A percentile compares a stretch with the other conserved stretches of the same genome.
Evolutionary conservation across 2,329 filamentous ascomycete genomes (phyloP).

Genomic region (Fusarium sp.): DNA sequence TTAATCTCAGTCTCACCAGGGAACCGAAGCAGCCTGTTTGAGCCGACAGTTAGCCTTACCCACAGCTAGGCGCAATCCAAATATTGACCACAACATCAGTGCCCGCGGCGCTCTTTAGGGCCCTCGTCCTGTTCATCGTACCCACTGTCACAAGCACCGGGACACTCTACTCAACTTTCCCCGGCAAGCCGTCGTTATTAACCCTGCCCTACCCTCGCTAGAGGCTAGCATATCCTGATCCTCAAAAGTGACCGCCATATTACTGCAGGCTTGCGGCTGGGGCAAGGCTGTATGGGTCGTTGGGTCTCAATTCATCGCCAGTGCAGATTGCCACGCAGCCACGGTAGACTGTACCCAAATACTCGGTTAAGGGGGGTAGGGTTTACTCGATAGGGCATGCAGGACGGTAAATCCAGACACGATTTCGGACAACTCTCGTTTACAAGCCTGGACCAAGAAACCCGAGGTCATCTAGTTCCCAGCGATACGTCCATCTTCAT

Average conservation of each 20-base stretch:
- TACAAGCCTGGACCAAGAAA: slow-evolving; percentile 31
- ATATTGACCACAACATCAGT: slow-evolving; percentile 26
- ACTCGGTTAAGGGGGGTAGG: slow-evolving; percentile 49
- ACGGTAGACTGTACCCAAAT: slow-evolving; percentile 44
- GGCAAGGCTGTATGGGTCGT: slow-evolving; percentile 32
- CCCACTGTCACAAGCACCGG: slow-evolving; percentile 39
- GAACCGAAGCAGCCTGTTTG: slow-evolving; percentile 43
- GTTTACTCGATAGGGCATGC: slow-evolving; percentile 45
- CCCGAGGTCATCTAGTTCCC: slow-evolving; percentile 21
- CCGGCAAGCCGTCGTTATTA: slow-evolving; percentile 26
- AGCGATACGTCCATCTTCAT: slow-evolving; percentile 13
- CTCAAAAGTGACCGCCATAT: slow-evolving; percentile 36
- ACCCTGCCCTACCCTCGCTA: slow-evolving; percentile 45
- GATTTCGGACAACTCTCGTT: slow-evolving; percentile 40
- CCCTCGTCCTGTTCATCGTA: slow-evolving; percentile 31
- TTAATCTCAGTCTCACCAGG: slow-evolving; percentile 35
- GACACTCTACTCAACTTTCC: slow-evolving; percentile 23
- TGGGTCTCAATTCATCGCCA: slow-evolving; percentile 38
- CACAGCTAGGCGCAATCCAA: slow-evolving; percentile 26
- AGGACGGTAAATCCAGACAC: slow-evolving; percentile 46
- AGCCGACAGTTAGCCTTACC: slow-evolving; percentile 35
- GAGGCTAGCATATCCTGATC: slow-evolving; percentile 38
- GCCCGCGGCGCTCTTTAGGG: slow-evolving; percentile 28
- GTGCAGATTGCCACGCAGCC: slow-evolving; percentile 39
- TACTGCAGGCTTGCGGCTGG: slow-evolving; percentile 26